These are phyloP conservation scores for Actinomortierella wolfii DNA, from an alignment of 371 early-diverging fungal genomes.

Conservation along the genomic window DNA sequence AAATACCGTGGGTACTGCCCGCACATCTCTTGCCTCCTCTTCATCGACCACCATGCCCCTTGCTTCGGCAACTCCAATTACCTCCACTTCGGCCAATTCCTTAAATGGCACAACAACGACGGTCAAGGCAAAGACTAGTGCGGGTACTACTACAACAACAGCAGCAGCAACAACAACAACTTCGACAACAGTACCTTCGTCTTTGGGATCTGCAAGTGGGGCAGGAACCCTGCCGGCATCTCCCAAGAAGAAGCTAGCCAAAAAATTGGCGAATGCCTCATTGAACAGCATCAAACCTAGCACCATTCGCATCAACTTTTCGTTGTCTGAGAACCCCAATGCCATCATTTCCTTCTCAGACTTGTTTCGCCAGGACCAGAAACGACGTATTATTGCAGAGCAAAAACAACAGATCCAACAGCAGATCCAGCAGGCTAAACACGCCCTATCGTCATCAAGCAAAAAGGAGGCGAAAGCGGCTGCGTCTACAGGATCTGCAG, in stretches of 20 bases:
- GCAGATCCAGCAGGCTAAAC: neutral
- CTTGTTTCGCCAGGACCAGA: constrained; percentile 33
- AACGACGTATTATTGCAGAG: constrained; percentile 11
- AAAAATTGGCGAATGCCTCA: no score
- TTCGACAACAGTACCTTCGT: no score
- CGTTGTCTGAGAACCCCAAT: constrained; percentile 36
- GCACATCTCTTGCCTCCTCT: constrained; percentile 28
- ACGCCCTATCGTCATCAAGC: neutral
- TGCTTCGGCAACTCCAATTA: neutral
- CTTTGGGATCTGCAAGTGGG: neutral
- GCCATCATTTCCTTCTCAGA: constrained; percentile 43
- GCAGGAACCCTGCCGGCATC: neutral
- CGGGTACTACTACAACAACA: neutral
- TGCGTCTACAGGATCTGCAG: no score
- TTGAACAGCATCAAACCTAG: neutral
- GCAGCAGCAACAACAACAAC: constrained; percentile 7
- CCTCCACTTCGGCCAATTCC: neutral
- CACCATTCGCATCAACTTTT: constrained; percentile 31
- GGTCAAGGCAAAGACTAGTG: neutral
- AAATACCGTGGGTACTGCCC: constrained; percentile 14
- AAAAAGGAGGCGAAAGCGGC: no score
- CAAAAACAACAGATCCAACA: neutral
- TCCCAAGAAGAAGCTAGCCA: no score
- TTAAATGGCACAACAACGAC: neutral
- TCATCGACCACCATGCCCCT: constrained; percentile 4